These are phyloP conservation scores for Myxozyma sirexii DNA, from an alignment of 805 yeast genomes.

Conservation along the genomic window DNA sequence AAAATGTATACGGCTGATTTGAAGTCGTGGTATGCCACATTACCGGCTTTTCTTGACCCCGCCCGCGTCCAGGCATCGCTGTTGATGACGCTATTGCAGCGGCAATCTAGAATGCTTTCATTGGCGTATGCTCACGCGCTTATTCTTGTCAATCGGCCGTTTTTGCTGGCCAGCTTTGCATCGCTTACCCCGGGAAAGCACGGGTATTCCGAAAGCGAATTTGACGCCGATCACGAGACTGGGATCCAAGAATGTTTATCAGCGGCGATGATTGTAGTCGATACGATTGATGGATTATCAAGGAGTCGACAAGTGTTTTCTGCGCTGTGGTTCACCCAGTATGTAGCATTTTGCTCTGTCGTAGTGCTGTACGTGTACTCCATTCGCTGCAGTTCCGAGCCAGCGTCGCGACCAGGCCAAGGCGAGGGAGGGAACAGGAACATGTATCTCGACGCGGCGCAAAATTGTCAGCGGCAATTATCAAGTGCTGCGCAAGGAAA, in stretches of 20 bases:
- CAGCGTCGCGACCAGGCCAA: not conserved
- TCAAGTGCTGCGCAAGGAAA: constrained; percentile 25
- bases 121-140: constrained; percentile 26
- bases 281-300: constrained; percentile 17
- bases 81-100: constrained; percentile 19
- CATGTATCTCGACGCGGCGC: constrained; percentile 25
- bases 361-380: constrained; percentile 25
- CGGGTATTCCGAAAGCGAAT: not conserved
- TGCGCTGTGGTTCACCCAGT: constrained; percentile 32
- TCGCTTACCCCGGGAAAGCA: constrained; percentile 13
- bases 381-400: constrained; percentile 17
- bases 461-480: constrained; percentile 23
- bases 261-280: constrained; percentile 22
- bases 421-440: constrained; percentile 2
- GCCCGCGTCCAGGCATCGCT: constrained; percentile 15
- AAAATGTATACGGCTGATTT: constrained; percentile 8
- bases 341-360: constrained; percentile 30
- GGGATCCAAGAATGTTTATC: constrained; percentile 19
- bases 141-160: constrained; percentile 28
- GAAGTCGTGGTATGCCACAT: constrained; percentile 15
- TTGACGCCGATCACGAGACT: constrained; percentile 8
- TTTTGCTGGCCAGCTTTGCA: constrained; percentile 23
- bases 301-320: constrained; percentile 14
- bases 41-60: constrained; percentile 30
- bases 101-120: constrained; percentile 24